Conservation (phyloP, 352 stramenopile genomes). For the Blastocystis sp. region DNA sequence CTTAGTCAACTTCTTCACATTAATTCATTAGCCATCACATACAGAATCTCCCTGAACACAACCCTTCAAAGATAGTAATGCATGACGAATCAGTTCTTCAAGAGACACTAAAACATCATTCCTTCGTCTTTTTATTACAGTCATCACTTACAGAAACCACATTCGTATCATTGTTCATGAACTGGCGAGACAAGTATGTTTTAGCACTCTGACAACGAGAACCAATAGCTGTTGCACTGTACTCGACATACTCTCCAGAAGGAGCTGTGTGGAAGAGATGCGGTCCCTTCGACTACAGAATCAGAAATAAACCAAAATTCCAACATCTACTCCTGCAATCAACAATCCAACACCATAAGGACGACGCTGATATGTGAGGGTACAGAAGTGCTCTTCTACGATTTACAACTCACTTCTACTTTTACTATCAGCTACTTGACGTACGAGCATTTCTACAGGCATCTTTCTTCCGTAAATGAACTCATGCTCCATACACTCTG, state of each 20-base stretch:
- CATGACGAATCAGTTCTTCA: slow-evolving; percentile 83
- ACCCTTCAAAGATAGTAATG: slow-evolving; percentile 78
- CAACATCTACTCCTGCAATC: slow-evolving; percentile 79
- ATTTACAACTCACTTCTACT: background rate
- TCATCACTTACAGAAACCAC: slow-evolving; percentile 41
- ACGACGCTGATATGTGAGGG: slow-evolving; percentile 84
- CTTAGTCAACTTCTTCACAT: slow-evolving; percentile 75
- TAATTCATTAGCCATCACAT: background rate
- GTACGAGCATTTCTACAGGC: slow-evolving; percentile 80
- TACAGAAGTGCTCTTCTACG: slow-evolving; percentile 81
- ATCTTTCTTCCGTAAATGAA: slow-evolving; percentile 84
- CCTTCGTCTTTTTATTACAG: background rate
- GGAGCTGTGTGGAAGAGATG: slow-evolving; percentile 85
- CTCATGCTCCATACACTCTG: slow-evolving; percentile 85
- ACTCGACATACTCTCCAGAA: slow-evolving; percentile 85
- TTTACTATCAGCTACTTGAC: slow-evolving; percentile 79
- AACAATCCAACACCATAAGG: slow-evolving; percentile 83
- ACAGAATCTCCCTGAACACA: slow-evolving; percentile 79
- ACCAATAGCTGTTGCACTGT: slow-evolving; percentile 82
- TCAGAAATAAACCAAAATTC: background rate
- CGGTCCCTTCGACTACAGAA: slow-evolving; percentile 79
- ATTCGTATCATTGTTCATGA: slow-evolving; percentile 76
- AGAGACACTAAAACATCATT: slow-evolving; percentile 75
- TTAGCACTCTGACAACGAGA: slow-evolving; percentile 81
- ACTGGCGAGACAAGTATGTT: slow-evolving; percentile 84